Conservation (phyloP, 2,329 filamentous ascomycete genomes). For the Rhinocladiella mackenziei region DNA sequence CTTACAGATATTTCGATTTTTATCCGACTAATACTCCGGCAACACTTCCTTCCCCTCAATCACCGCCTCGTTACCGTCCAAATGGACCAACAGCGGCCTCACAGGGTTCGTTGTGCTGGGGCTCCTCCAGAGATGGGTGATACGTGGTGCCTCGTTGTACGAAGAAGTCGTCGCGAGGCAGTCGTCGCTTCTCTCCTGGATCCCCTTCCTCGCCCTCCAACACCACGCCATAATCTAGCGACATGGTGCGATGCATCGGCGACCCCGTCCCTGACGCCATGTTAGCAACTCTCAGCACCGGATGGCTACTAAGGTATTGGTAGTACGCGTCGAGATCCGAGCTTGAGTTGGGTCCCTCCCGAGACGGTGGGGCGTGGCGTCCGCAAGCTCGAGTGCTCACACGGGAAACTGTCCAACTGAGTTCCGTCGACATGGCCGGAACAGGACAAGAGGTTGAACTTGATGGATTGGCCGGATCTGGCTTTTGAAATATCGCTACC, state of each 20-base stretch:
- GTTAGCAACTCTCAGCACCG: constrained; percentile 33
- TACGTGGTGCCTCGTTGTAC: constrained; percentile 24
- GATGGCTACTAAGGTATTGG: constrained; percentile 18
- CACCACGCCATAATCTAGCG: constrained; percentile 53
- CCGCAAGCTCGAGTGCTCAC: constrained; percentile 19
- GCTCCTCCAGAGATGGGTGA: constrained; percentile 42
- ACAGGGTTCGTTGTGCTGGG: constrained; percentile 27
- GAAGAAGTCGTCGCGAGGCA: constrained; percentile 46
- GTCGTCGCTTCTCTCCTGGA: constrained; percentile 44
- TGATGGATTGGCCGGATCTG: constrained; percentile 13
- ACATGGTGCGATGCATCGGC: constrained; percentile 52
- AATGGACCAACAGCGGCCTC: constrained; percentile 24
- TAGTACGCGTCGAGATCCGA: constrained; percentile 21
- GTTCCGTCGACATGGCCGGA: constrained; percentile 13
- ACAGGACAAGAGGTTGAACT: constrained; percentile 7
- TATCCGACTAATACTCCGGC: too few relatives aligned
- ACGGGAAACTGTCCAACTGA: constrained; percentile 15
- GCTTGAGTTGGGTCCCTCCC: constrained; percentile 18
- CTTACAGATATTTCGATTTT: too few relatives aligned
- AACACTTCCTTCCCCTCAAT: constrained; percentile 19
- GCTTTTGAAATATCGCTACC: constrained; percentile 19
- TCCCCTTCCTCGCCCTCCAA: constrained; percentile 52
- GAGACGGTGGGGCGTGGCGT: constrained; percentile 18
- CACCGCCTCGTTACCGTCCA: constrained; percentile 18
- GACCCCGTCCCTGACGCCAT: constrained; percentile 42